These are phyloP conservation scores for Colletotrichum sp. DNA, from an alignment of 2,329 filamentous ascomycete species.

Conservation along the genomic window DNA sequence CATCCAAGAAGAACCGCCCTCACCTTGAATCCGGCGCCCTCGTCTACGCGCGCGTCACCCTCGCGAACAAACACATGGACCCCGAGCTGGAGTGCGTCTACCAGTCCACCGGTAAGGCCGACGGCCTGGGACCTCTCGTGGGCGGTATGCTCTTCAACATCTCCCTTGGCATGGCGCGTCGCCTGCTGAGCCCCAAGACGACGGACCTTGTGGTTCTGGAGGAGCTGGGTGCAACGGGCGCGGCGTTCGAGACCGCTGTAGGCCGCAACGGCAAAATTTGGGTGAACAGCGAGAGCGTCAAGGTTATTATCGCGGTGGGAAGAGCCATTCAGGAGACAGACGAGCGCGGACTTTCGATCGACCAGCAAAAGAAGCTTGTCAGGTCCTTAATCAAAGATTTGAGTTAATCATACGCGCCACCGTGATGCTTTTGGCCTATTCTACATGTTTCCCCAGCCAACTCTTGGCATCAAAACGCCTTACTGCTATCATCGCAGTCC, in stretches of 20 bases:
- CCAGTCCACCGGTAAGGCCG: slow-evolving; percentile 82
- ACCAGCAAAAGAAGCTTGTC: slow-evolving; percentile 73
- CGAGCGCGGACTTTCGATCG: slow-evolving; percentile 63
- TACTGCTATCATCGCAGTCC: neutral
- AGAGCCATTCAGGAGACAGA: slow-evolving; percentile 81
- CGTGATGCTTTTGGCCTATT: slow-evolving; percentile 16
- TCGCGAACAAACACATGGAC: slow-evolving; percentile 82
- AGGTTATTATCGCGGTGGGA: slow-evolving; percentile 78
- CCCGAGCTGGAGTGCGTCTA: slow-evolving; percentile 91
- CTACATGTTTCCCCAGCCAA: slow-evolving; percentile 12
- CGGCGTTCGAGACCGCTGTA: slow-evolving; percentile 92
- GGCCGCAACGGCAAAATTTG: slow-evolving; percentile 92
- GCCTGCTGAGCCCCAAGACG: slow-evolving; percentile 71
- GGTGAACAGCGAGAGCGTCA: slow-evolving; percentile 80
- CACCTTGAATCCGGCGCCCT: slow-evolving; percentile 75
- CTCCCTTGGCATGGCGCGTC: slow-evolving; percentile 79
- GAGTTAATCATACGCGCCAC: slow-evolving; percentile 37
- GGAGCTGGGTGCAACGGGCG: slow-evolving; percentile 74
- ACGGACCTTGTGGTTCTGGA: slow-evolving; percentile 75
- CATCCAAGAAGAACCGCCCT: slow-evolving; percentile 89
- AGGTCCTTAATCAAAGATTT: slow-evolving; percentile 67
- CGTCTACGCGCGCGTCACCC: slow-evolving; percentile 85
- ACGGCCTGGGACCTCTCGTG: slow-evolving; percentile 82
- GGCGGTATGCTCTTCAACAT: slow-evolving; percentile 88
- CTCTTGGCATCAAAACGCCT: slow-evolving; percentile 8